A percentile compares a stretch with the other conserved stretches of the same genome.
These are phyloP conservation scores for Naegleria fowleri DNA, from an alignment of 208 protist species.

Conservation along the genomic window DNA sequence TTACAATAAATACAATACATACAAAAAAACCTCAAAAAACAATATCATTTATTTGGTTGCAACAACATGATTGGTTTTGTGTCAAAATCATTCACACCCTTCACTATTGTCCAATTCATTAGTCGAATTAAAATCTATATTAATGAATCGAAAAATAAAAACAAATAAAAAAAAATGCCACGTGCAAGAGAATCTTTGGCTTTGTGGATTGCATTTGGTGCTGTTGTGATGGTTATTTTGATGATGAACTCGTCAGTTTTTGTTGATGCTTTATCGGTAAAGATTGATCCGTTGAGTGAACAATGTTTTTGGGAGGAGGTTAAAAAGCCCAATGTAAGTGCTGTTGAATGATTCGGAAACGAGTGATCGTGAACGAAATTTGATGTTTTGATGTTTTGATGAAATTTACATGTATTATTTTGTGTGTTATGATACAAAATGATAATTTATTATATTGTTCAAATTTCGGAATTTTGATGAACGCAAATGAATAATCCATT, in stretches of 20 bases:
- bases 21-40: too few species aligned
- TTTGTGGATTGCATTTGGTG: not conserved
- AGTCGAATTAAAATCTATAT: too few species aligned
- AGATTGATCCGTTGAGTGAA: constrained; percentile 33
- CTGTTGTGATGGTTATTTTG: not conserved
- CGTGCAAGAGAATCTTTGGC: not conserved
- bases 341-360: constrained; percentile 37
- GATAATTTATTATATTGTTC: too few species aligned
- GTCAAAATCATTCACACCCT: too few species aligned
- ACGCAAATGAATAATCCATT: too few species aligned
- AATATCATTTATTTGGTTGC: too few species aligned
- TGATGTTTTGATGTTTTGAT: not conserved
- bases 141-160: too few species aligned
- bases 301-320: constrained; percentile 72
- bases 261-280: not conserved
- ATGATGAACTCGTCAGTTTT: not conserved
- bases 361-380: not conserved
- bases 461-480: too few species aligned
- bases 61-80: too few species aligned
- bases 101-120: too few species aligned
- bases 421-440: too few species aligned
- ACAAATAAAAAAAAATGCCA: not conserved
- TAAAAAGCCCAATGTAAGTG: constrained; percentile 46
- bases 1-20: too few species aligned
- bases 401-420: not conserved